Evolutionary conservation across 345 rosid species (phyloP), one percentile per base, ranked within the genome.

Genomic region (Rubroshorea leprosula): DNA sequence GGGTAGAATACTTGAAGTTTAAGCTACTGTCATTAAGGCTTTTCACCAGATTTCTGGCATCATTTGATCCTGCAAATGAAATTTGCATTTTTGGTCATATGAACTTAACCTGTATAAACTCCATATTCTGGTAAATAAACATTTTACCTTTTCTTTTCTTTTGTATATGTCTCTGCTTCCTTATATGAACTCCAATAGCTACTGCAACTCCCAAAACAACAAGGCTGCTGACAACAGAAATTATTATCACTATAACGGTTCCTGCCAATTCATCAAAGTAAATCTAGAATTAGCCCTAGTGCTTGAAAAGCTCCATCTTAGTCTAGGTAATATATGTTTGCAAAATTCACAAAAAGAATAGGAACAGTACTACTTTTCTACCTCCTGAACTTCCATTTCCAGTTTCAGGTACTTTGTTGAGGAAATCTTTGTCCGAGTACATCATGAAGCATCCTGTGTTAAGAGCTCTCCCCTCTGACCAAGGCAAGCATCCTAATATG

Each of bases 381-480:
- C 98, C 98, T 86, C 44, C 74, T 7, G 79, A 72, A 54, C 78
- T 78, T 64, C 83, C 80, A 27, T 58, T 80, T 59, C 76, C 54
- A 10, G 75, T 80, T 59, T 75, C 54, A 10, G 75, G 68, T 46
- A 62, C 72, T 49, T 63, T 56, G 49, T 89, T 92, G 66, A 92
- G 90, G 76, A 92, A 92, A 71, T 89, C 68, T 21, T 1, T 63
- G 62, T 92, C 85, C 3, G 97, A 92, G 70, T 89, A 89, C 72
- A 91, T 76, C 77, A 92, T 66, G 61, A 89, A 92, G 68, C 97
- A 92, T 3, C 98, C 97, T 0, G 98, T 89, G 64, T 84, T 51
- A 49, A 92, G 74, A 23, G 93, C 90, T 2, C 98, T 74, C 23
- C 95, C 98, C 49, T 92, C 97, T 2, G 95, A 86, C 83, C 73